phyloP scores from a whole-genome alignment of 2,329 filamentous ascomycete species.

The Aureobasidium namibiae region DNA sequence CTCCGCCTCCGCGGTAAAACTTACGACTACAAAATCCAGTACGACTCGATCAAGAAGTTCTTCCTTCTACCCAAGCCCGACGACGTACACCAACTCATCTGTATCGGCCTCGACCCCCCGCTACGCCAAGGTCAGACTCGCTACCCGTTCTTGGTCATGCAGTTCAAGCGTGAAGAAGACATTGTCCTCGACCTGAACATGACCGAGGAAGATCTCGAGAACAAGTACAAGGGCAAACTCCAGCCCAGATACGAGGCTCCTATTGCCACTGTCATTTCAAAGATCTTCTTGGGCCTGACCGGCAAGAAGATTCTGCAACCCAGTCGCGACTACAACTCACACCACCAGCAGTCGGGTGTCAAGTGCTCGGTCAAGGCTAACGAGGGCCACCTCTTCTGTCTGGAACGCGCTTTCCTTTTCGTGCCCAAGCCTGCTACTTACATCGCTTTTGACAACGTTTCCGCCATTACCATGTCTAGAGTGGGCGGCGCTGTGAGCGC shows the following conservation, averaged over 20 bases:
- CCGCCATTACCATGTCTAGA: conserved; percentile 88
- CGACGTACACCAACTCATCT: conserved; percentile 90
- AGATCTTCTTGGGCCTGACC: conserved; percentile 88
- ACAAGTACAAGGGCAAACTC: conserved; percentile 83
- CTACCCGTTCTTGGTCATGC: conserved; percentile 98
- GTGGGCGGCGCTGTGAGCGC: conserved; percentile 90
- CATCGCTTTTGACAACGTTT: conserved; percentile 88
- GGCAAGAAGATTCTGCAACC: conserved; percentile 93
- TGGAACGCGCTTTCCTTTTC: conserved; percentile 98
- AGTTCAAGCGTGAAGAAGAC: conserved; percentile 96
- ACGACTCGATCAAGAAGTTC: conserved; percentile 96
- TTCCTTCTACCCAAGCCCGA: conserved; percentile 99
- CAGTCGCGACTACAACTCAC: conserved; percentile 87
- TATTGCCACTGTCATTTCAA: conserved; percentile 84
- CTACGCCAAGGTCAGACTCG: conserved; percentile 94
- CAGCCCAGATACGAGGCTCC: conserved; percentile 87
- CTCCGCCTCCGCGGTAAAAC: conserved; percentile 97
- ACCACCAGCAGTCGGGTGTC: conserved; percentile 88
- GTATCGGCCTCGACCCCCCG: conserved; percentile 87
- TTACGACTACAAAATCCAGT: conserved; percentile 99
- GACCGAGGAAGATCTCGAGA: conserved; percentile 76
- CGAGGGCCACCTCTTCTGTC: conserved; percentile 91
- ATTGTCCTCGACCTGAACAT: conserved; percentile 95
- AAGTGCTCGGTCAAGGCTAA: conserved; percentile 99
- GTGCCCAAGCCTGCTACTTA: conserved; percentile 97